A percentile compares a stretch with the other conserved stretches of the same genome.
phyloP scores from a whole-genome alignment of 352 stramenopile species.

The Thalassiosira ordinaria region DNA sequence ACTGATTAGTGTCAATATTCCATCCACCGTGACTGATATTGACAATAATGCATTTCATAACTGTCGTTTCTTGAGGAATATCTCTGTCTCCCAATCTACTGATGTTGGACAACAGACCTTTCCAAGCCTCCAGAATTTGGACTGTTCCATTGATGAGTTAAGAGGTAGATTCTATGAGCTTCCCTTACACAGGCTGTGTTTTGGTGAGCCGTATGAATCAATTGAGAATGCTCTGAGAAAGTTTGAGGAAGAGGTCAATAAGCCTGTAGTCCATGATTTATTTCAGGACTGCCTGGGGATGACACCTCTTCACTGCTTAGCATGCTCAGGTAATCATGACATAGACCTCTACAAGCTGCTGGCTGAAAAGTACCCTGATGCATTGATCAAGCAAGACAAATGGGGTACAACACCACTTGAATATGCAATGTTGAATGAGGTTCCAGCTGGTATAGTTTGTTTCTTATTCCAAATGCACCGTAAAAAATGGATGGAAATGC shows the following conservation, averaged over 20 bases:
- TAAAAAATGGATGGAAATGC: neutral
- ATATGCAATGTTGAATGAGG: slow-evolving; percentile 30
- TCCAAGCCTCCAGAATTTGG: too few species aligned
- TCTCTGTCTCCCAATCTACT: too few species aligned
- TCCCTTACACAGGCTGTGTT: neutral
- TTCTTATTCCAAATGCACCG: slow-evolving; percentile 11
- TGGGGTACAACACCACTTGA: slow-evolving; percentile 28
- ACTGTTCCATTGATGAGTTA: neutral
- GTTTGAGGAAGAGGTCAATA: neutral
- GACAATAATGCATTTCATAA: neutral
- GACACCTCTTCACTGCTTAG: slow-evolving; percentile 40
- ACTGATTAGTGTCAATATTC: neutral
- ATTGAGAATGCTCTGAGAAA: neutral
- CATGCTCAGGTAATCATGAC: slow-evolving; percentile 27
- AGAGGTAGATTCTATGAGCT: neutral
- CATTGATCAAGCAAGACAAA: slow-evolving; percentile 22
- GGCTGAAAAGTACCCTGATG: slow-evolving; percentile 24
- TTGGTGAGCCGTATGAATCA: neutral
- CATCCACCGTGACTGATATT: neutral
- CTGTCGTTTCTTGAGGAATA: neutral
- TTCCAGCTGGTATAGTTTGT: slow-evolving; percentile 11
- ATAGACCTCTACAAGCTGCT: slow-evolving; percentile 13
- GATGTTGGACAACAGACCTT: too few species aligned
- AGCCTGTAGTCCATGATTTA: neutral
- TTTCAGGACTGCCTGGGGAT: slow-evolving; percentile 32